A percentile compares a stretch with the other conserved stretches of the same genome.
phyloP scores from a whole-genome alignment of 768 basidiomycete genomes.

The Kwoniella dendrophila region DNA sequence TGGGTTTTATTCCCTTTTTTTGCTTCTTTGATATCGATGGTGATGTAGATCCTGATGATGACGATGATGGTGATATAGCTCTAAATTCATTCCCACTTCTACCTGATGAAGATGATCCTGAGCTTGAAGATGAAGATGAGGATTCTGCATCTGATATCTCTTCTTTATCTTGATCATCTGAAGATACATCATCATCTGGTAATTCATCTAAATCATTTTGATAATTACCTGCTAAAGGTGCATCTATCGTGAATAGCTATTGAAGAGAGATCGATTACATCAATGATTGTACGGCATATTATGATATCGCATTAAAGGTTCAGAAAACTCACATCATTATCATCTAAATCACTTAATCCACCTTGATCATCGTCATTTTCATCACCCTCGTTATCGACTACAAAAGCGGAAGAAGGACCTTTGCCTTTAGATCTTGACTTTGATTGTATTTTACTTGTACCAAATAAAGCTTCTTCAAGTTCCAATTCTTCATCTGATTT shows the following conservation, averaged over 20 bases:
- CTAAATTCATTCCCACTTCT: slow-evolving; percentile 58
- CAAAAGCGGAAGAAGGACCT: not conserved
- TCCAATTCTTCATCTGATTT: slow-evolving; percentile 56
- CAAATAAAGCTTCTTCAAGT: slow-evolving; percentile 50
- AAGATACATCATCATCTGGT: slow-evolving; percentile 66
- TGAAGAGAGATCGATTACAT: not conserved
- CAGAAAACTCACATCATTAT: slow-evolving; percentile 28
- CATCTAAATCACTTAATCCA: slow-evolving; percentile 26
- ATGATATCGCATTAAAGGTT: not conserved
- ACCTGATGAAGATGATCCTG: slow-evolving; percentile 15
- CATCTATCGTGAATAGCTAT: slow-evolving; percentile 53
- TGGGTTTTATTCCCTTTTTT: slow-evolving; percentile 21
- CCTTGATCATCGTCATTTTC: slow-evolving; percentile 22
- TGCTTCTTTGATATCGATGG: too few species aligned
- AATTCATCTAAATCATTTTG: slow-evolving; percentile 52
- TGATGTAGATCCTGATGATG: not conserved
- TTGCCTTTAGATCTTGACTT: slow-evolving; percentile 10
- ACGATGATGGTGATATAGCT: slow-evolving; percentile 19
- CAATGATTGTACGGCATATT: not conserved
- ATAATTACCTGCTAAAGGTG: slow-evolving; percentile 28
- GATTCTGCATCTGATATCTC: slow-evolving; percentile 18
- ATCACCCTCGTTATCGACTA: not conserved
- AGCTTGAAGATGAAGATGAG: too few species aligned
- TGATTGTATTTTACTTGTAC: slow-evolving; percentile 33
- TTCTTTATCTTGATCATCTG: slow-evolving; percentile 52